Conservation (phyloP, 83 land plant genomes). For the Larix sibirica region DNA sequence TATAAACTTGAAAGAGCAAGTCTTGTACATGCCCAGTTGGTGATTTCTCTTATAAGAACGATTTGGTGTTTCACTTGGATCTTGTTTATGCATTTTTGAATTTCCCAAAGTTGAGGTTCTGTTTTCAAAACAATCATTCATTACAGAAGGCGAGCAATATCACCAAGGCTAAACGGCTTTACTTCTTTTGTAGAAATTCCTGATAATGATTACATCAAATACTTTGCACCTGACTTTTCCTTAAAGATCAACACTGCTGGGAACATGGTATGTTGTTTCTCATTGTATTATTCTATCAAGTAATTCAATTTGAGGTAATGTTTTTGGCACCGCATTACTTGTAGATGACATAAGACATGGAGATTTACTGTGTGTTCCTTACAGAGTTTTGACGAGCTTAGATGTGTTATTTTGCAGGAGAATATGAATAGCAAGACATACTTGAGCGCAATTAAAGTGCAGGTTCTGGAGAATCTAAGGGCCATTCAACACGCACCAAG, state of each 20-base stretch:
- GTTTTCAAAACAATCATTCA: not conserved
- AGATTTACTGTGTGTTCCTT: not conserved
- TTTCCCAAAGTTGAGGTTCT: not conserved
- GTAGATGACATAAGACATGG: not conserved
- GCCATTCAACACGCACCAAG: slow-evolving; percentile 95
- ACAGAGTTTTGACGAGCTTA: not conserved
- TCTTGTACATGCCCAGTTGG: not conserved
- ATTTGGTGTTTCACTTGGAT: not conserved
- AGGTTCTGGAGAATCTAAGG: slow-evolving; percentile 90
- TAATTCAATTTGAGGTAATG: not conserved
- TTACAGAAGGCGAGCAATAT: not conserved
- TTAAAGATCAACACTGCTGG: slow-evolving; percentile 69
- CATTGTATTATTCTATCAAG: not conserved
- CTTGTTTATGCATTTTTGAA: not conserved
- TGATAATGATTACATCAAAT: slow-evolving; percentile 89
- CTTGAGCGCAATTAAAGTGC: slow-evolving; percentile 80
- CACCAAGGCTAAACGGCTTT: not conserved
- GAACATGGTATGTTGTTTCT: slow-evolving; percentile 50
- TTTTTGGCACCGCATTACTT: not conserved
- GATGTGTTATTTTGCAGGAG: slow-evolving; percentile 60
- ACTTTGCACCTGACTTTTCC: slow-evolving; percentile 88
- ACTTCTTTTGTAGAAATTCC: slow-evolving; percentile 85
- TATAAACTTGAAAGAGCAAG: not conserved
- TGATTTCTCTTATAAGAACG: not conserved
- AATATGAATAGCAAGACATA: slow-evolving; percentile 94